These are phyloP conservation scores for Penstemon barbatus DNA, from an alignment of 257 asterid species.

Conservation along the genomic window DNA sequence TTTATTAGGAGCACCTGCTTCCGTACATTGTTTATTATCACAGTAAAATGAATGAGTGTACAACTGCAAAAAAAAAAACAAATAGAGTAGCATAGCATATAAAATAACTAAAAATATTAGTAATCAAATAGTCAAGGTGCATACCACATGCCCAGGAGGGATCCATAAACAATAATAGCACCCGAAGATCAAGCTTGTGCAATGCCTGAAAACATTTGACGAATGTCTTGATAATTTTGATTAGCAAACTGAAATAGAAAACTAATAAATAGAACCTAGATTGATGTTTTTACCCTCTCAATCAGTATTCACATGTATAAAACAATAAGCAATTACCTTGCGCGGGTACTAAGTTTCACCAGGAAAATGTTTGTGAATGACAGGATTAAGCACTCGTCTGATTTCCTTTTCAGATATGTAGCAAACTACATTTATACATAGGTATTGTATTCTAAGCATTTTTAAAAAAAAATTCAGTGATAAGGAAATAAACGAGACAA, in stretches of 20 bases:
- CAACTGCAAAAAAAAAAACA: no score
- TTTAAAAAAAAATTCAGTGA: neutral
- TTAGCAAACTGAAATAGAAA: slow-evolving; percentile 64
- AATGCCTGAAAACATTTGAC: no score
- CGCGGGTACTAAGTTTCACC: slow-evolving; percentile 62
- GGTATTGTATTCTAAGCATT: neutral
- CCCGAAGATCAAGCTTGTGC: no score
- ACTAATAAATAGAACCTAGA: slow-evolving; percentile 3
- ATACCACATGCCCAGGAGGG: no score
- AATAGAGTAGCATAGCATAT: no score
- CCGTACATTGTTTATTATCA: no score
- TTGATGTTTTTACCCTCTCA: neutral
- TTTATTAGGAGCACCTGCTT: no score
- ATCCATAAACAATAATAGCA: no score
- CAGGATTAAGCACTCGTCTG: slow-evolving; percentile 66
- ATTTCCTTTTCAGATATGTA: slow-evolving; percentile 95
- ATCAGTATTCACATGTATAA: neutral
- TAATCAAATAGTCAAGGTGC: no score
- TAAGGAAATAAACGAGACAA: neutral
- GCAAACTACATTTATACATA: slow-evolving; percentile 43
- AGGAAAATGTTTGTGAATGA: slow-evolving; percentile 72
- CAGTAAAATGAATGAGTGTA: no score
- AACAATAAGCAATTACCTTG: slow-evolving; percentile 44
- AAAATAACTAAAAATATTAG: no score
- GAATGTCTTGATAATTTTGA: no score